Conservation (phyloP, 73 alveolate species). For the Tetrahymena borealis region DNA sequence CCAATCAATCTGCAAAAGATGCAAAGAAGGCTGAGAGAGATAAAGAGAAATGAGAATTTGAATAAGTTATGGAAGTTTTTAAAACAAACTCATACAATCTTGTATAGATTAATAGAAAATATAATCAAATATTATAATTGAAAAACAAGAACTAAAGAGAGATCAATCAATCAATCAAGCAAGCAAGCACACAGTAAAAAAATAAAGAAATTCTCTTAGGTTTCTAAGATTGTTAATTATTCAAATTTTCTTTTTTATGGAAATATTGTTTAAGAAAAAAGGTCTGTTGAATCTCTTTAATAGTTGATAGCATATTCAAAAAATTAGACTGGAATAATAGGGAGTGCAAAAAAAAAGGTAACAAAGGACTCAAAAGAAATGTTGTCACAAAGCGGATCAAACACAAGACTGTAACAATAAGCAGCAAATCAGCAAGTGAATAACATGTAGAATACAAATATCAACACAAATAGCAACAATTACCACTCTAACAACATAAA, state of each 20-base stretch:
- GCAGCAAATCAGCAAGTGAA: background rate
- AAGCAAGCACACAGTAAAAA: no score
- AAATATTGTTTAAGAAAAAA: background rate
- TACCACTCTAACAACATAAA: background rate
- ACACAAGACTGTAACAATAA: background rate
- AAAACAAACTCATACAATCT: no score
- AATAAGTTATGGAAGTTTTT: no score
- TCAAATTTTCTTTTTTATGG: background rate
- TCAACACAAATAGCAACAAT: background rate
- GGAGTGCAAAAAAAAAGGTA: background rate
- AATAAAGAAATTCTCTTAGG: no score
- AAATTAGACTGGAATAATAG: background rate
- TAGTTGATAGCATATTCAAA: background rate
- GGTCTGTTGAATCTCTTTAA: background rate
- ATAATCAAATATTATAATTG: no score
- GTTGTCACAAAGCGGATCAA: background rate
- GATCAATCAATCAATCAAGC: no score
- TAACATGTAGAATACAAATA: background rate
- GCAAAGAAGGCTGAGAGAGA: no score
- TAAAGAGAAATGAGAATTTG: no score
- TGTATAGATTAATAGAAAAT: no score
- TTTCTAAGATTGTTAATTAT: no score
- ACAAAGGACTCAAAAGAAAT: background rate
- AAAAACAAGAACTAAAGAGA: no score
- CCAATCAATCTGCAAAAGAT: no score